Base-by-base conservation (phyloP, 176 grass and related monocot species). In the Oryza meyeriana region DNA sequence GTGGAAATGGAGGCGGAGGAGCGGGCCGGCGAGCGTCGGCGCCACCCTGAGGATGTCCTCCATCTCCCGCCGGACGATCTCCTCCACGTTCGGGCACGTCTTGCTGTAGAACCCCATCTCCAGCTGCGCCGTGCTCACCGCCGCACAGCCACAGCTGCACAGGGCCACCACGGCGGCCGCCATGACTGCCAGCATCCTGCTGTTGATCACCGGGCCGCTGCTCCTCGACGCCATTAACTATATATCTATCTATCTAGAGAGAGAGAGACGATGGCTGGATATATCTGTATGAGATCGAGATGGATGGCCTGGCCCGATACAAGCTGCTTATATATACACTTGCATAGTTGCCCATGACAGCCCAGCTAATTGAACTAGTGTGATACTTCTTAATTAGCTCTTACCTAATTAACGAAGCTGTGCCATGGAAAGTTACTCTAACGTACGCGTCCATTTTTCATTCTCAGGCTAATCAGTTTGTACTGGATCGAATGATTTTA, bases 1-100 rank as follows among this genome's bases (percentile, higher is more conserved):
- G 44, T 94, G 92, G 86, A 91, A 94, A 18, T 92, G 92, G 34
- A 94, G 58, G 70, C 83, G 81, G 17, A 96, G 88, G 47, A 91
- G 57, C 14, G 85, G 85, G 13, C 85, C 91, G 64, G 88, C 88
- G n/a, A 90, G 88, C 66, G 64, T 68, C 13, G 88, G 88, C 34
- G 88, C 59, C 64, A 7, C 83, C 26, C 10, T 30, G 28, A 90
- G 74, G 69, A 83, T 79, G 1, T 47, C 61, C 16, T 8, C 11
- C 88, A 75, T 87, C 84, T 90, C 88, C 3, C 74, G 18, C n/a
- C 81, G 71, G 11, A 90, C 88, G 31, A 90, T 87, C 65, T 27
- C 36, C 61, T 87, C 79, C 12, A 80, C 88, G 61, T 25, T 47
- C 45, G 88, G 88, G 88, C 88, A 90, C 8, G 88, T 84, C 29